Percentiles rank a stretch among this genome's conserved stretches.
These are phyloP conservation scores for Tuctoria greenei DNA, from an alignment of 176 grass and related monocot genomes.

Conservation along the genomic window DNA sequence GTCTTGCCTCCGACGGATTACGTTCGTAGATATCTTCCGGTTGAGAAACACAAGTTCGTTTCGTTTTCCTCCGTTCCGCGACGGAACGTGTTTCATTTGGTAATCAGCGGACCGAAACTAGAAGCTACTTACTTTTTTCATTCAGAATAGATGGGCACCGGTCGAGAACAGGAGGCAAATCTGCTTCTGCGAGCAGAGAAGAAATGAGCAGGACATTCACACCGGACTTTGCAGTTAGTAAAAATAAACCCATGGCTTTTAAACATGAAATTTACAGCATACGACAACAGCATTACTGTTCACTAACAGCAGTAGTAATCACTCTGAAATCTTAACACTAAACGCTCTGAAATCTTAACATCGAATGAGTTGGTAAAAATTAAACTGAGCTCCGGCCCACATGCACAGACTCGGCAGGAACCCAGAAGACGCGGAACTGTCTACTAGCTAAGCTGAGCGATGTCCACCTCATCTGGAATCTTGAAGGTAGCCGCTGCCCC, in stretches of 20 bases:
- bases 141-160: background rate
- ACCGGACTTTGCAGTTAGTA: background rate
- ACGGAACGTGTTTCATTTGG: background rate
- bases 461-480: conserved; percentile 60
- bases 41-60: background rate
- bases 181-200: background rate
- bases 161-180: background rate
- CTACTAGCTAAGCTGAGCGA: conserved; percentile 56
- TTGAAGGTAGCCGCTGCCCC: conserved; percentile 75
- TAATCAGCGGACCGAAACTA: background rate
- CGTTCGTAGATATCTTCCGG: background rate
- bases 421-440: background rate
- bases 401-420: background rate
- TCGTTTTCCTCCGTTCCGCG: background rate
- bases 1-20: background rate
- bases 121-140: background rate
- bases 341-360: background rate
- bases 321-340: conserved; percentile 30
- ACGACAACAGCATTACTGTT: background rate
- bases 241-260: conserved; percentile 1
- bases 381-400: conserved; percentile 22
- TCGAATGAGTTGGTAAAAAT: background rate
- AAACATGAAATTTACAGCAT: conserved; percentile 1
- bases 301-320: background rate
- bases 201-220: background rate